These are phyloP conservation scores for Floccularia luteovirens DNA, from an alignment of 768 basidiomycete genomes.

Conservation along the genomic window DNA sequence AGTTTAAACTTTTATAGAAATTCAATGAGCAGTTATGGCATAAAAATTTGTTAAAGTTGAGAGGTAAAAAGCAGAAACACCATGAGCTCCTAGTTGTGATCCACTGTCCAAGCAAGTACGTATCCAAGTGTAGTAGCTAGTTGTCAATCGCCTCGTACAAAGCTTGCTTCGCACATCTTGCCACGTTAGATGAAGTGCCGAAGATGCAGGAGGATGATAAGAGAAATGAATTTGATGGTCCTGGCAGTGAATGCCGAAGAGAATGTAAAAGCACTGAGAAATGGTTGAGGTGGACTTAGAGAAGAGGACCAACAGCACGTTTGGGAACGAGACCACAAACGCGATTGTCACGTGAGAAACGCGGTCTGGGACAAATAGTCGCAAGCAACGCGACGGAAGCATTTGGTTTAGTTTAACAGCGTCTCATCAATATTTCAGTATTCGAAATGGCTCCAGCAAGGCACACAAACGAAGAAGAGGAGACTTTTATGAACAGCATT, in stretches of 20 bases:
- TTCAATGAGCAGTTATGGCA: too few relatives aligned
- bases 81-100: slow-evolving; percentile 7
- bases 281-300: slow-evolving; percentile 23
- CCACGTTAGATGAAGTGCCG: slow-evolving; percentile 24
- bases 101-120: slow-evolving; percentile 58
- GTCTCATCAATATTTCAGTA: too few relatives aligned
- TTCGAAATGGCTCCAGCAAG: not conserved
- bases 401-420: too few relatives aligned
- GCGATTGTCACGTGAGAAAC: too few relatives aligned
- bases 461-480: not conserved
- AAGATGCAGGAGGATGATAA: slow-evolving; percentile 27
- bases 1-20: too few relatives aligned
- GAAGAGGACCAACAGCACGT: too few relatives aligned
- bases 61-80: too few relatives aligned
- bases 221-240: slow-evolving; percentile 28
- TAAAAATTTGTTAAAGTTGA: too few relatives aligned
- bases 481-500: not conserved
- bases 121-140: slow-evolving; percentile 54
- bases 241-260: slow-evolving; percentile 16
- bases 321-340: too few relatives aligned
- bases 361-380: too few relatives aligned
- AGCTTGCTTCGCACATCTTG: slow-evolving; percentile 10
- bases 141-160: slow-evolving; percentile 39
- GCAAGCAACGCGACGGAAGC: too few relatives aligned
- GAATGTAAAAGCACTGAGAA: slow-evolving; percentile 25